Conservation (phyloP, 768 basidiomycete genomes). For the Pleurotus tuber-regium region DNA sequence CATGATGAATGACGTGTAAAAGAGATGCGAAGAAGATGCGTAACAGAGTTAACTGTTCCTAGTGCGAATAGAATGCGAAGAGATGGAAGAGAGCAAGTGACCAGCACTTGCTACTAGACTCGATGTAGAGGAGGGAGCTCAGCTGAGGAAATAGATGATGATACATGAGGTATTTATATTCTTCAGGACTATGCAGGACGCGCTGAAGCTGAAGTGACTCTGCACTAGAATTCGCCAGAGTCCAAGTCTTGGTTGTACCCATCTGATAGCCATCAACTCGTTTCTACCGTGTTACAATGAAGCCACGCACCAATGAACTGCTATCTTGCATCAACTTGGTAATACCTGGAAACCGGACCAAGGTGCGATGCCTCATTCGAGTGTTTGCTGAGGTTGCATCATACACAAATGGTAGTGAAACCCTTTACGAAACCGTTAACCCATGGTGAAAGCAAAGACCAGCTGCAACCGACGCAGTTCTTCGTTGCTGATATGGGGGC, state of each 20-base stretch:
- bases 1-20: background rate
- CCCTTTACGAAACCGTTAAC: too few species aligned
- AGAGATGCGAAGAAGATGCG: background rate
- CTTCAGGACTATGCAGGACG: background rate
- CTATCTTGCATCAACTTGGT: background rate
- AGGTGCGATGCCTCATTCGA: too few species aligned
- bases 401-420: too few species aligned
- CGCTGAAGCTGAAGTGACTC: background rate
- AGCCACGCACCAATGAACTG: background rate
- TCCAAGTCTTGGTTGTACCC: too few species aligned
- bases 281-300: too few species aligned
- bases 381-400: too few species aligned
- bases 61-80: background rate
- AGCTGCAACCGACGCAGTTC: too few species aligned
- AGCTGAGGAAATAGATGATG: background rate
- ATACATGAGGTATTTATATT: background rate
- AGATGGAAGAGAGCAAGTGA: slow-evolving; percentile 2
- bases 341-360: too few species aligned
- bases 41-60: slow-evolving; percentile 10
- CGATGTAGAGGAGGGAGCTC: slow-evolving; percentile 2
- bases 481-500: too few species aligned
- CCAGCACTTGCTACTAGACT: slow-evolving; percentile 8
- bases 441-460: too few species aligned
- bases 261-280: too few species aligned
- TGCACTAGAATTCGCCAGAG: too few species aligned